These are phyloP conservation scores for Hepatocystis sp. DNA, from an alignment of 169 alveolate genomes.

Conservation along the genomic window DNA sequence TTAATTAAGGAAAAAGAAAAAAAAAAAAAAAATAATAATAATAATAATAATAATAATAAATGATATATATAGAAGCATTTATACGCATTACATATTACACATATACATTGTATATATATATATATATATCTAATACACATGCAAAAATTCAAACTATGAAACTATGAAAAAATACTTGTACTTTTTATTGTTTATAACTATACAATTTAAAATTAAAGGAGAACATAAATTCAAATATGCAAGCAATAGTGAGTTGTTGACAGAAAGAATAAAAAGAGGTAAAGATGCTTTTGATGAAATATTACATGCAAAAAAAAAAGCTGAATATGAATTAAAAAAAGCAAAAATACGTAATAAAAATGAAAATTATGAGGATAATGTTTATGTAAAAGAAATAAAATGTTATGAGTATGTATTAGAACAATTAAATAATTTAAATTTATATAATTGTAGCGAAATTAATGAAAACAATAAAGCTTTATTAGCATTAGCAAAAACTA, in stretches of 20 bases:
- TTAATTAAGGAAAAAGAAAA: too few relatives aligned
- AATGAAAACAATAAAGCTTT: constrained; percentile 85
- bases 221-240: constrained; percentile 58
- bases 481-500: constrained; percentile 87
- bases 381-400: constrained; percentile 78
- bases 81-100: too few relatives aligned
- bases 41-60: too few relatives aligned
- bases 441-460: constrained; percentile 82
- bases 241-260: constrained; percentile 31
- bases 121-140: too few relatives aligned
- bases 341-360: constrained; percentile 2
- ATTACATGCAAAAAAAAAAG: constrained; percentile 60
- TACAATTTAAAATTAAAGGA: constrained; percentile 23
- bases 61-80: too few relatives aligned
- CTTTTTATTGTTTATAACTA: constrained; percentile 4
- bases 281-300: constrained; percentile 65
- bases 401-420: constrained; percentile 84
- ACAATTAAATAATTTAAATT: constrained; percentile 80
- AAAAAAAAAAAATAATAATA: too few relatives aligned
- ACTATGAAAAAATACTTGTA: background rate
- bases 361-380: constrained; percentile 17
- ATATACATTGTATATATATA: too few relatives aligned
- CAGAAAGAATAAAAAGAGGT: constrained; percentile 66
- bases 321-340: constrained; percentile 60
- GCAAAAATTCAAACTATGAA: background rate